These are phyloP conservation scores for Russula olivacea DNA, from an alignment of 768 basidiomycete genomes.

Conservation along the genomic window DNA sequence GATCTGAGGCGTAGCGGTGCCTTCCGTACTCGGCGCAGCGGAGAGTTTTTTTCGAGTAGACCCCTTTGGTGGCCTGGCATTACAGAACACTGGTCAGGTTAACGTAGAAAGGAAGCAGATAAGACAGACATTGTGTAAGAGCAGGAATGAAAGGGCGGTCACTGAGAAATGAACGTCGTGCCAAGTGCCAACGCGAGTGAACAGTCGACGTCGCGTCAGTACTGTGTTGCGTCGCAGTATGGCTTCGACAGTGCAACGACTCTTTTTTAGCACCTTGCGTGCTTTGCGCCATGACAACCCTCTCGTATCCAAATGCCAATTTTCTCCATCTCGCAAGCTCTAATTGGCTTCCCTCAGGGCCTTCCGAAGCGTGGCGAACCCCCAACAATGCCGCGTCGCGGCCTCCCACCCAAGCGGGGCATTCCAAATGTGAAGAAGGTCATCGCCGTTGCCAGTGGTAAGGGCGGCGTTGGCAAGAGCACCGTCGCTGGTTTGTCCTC, in stretches of 20 bases:
- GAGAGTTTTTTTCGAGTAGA: conserved; percentile 30
- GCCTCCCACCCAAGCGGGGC: conserved; percentile 51
- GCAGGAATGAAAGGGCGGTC: no score
- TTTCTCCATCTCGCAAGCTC: conserved; percentile 8
- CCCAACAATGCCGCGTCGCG: conserved; percentile 39
- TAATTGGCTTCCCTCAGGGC: conserved; percentile 26
- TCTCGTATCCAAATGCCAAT: conserved; percentile 34
- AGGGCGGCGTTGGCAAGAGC: conserved; percentile 95
- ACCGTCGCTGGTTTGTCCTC: conserved; percentile 71
- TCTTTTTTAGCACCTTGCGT: conserved; percentile 20
- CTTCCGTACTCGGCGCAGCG: conserved; percentile 29
- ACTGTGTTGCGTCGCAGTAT: neutral
- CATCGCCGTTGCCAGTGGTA: conserved; percentile 83
- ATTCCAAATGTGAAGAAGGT: conserved; percentile 75
- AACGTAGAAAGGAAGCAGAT: neutral
- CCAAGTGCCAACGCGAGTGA: no score
- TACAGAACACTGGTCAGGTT: neutral
- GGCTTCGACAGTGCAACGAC: conserved; percentile 5
- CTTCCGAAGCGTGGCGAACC: conserved; percentile 28
- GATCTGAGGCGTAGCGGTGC: conserved; percentile 32
- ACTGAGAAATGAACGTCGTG: neutral
- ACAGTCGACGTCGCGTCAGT: no score
- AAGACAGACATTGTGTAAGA: conserved; percentile 3
- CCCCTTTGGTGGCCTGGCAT: conserved; percentile 33
- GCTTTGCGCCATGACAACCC: conserved; percentile 47